Evolutionary conservation across 495 filamentous ascomycete genomes (phyloP).

Genomic region (Neurospora tetraspora): DNA sequence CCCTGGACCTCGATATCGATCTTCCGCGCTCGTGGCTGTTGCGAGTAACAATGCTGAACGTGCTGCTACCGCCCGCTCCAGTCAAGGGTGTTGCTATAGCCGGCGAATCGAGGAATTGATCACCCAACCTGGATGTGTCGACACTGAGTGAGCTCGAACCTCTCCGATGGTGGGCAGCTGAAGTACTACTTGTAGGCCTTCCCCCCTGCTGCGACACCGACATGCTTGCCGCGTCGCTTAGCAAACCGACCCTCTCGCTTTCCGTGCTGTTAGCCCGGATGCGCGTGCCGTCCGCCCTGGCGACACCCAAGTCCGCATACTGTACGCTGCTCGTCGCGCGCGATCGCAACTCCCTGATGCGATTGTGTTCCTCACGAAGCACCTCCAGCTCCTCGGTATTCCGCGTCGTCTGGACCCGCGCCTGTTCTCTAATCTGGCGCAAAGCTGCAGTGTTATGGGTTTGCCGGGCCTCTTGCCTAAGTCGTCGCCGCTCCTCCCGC

Average conservation of each 20-base stretch:
- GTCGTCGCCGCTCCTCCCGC: conserved; percentile 59
- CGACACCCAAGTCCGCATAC: conserved; percentile 79
- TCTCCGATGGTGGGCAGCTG: conserved; percentile 23
- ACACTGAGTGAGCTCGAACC: conserved; percentile 39
- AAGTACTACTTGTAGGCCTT: background rate
- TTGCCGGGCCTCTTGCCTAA: conserved; percentile 57
- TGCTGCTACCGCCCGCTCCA: conserved; percentile 8
- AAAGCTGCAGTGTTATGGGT: conserved; percentile 56
- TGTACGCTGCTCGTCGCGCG: conserved; percentile 71
- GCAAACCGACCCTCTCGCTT: conserved; percentile 62
- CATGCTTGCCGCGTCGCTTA: conserved; percentile 60
- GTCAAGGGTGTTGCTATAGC: conserved; percentile 6
- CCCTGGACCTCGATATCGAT: conserved; percentile 13
- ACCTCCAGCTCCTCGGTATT: conserved; percentile 30
- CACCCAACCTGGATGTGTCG: conserved; percentile 22
- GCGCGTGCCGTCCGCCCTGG: conserved; percentile 79
- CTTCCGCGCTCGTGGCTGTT: background rate
- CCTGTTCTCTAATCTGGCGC: conserved; percentile 42
- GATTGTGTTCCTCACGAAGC: conserved; percentile 57
- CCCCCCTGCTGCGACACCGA: conserved; percentile 7
- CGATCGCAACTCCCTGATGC: conserved; percentile 52
- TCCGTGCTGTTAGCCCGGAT: conserved; percentile 73
- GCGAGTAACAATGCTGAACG: conserved; percentile 10
- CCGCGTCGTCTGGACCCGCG: conserved; percentile 27
- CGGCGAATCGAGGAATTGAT: conserved; percentile 15